These are phyloP conservation scores for Tetrahymena elliotti DNA, from an alignment of 73 alveolate genomes.

Conservation along the genomic window DNA sequence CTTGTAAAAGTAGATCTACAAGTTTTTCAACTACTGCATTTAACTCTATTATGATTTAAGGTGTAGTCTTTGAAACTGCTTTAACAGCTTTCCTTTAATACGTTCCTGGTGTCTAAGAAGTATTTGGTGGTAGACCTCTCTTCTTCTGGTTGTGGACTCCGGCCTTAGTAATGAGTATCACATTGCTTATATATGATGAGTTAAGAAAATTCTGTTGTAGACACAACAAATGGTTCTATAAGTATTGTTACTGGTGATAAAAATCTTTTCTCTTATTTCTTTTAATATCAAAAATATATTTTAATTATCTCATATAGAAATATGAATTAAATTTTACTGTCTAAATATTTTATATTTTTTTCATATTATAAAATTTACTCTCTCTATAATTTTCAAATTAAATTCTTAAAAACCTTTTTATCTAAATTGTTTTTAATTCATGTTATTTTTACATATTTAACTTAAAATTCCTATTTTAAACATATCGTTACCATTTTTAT, in stretches of 20 bases:
- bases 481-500: no score
- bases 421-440: no score
- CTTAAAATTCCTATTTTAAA: no score
- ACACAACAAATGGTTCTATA: not conserved
- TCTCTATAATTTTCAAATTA: no score
- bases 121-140: slow-evolving; percentile 46
- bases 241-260: not conserved
- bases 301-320: no score
- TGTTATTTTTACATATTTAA: no score
- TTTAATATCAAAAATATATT: no score
- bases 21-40: not conserved
- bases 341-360: no score
- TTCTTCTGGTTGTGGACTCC: slow-evolving; percentile 51
- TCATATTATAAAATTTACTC: no score
- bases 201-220: slow-evolving; percentile 43
- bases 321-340: no score
- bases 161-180: slow-evolving; percentile 56
- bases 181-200: slow-evolving; percentile 60
- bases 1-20: slow-evolving; percentile 27
- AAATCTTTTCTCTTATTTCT: not conserved
- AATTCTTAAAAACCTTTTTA: no score
- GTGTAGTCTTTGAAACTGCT: slow-evolving; percentile 15
- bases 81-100: slow-evolving; percentile 12
- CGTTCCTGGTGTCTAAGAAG: slow-evolving; percentile 31
- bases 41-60: slow-evolving; percentile 17